phyloP scores from a whole-genome alignment of 345 rosid genomes.

The sweet orange (Citrus sinensis) region DVS_A1.0 CM039162.1:25251501-25252000 shows the following conservation, averaged over 20 bases:
- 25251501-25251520: background rate
- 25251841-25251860: conserved; percentile 31
- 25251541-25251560: background rate
- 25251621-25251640: background rate
- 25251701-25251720: background rate
- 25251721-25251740: background rate
- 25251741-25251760: conserved; percentile 23
- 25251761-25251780: conserved; percentile 15
- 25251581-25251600: too few species aligned
- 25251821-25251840: conserved; percentile 30
- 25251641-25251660: background rate
- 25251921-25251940: conserved; percentile 42
- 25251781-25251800: conserved; percentile 31
- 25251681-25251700: background rate
- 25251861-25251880: conserved; percentile 70
- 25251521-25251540: background rate
- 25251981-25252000: conserved; percentile 36
- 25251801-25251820: conserved; percentile 39
- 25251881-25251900: conserved; percentile 69
- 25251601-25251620: background rate
- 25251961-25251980: conserved; percentile 81
- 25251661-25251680: background rate
- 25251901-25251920: conserved; percentile 78
- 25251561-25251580: background rate
- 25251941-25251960: conserved; percentile 89